Conservation (phyloP, 2,329 filamentous ascomycete genomes). For the Colletotrichum sp. region DNA sequence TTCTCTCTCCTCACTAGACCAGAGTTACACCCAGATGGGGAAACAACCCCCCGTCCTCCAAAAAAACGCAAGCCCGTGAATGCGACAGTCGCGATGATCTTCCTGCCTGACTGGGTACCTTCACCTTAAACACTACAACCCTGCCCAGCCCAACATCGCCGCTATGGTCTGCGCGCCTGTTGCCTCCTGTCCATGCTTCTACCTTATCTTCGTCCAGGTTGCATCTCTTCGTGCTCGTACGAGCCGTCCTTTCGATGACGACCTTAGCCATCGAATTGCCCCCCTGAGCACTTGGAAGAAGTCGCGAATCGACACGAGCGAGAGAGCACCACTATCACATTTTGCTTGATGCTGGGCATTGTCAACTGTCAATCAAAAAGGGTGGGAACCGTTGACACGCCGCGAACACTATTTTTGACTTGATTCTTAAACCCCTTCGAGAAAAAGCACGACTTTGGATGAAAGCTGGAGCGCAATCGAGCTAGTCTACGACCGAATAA, state of each 20-base stretch:
- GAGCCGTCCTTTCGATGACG: not conserved
- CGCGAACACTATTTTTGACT: not conserved
- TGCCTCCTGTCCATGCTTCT: not conserved
- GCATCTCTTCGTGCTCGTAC: not conserved
- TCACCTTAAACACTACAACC: not conserved
- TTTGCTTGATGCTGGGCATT: not conserved
- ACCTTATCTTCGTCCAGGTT: not conserved
- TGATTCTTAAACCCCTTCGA: not conserved
- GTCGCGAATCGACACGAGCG: not conserved
- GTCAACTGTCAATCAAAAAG: not conserved
- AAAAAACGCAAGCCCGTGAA: not conserved
- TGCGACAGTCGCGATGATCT: not conserved
- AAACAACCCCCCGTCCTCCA: not conserved
- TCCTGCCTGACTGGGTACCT: not conserved
- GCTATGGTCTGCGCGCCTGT: not conserved
- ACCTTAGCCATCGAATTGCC: not conserved
- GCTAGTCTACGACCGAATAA: not conserved
- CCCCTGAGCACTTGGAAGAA: not conserved
- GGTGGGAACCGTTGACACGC: not conserved
- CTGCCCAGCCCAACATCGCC: not conserved
- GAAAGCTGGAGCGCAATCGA: slow-evolving; percentile 2
- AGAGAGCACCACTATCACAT: not conserved
- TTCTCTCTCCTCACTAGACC: not conserved
- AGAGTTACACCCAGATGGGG: not conserved
- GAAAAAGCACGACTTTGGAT: slow-evolving; percentile 6